Evolutionary conservation across 176 grass and related monocot genomes (phyloP).

Genomic region (Aegilops longissima): DNA sequence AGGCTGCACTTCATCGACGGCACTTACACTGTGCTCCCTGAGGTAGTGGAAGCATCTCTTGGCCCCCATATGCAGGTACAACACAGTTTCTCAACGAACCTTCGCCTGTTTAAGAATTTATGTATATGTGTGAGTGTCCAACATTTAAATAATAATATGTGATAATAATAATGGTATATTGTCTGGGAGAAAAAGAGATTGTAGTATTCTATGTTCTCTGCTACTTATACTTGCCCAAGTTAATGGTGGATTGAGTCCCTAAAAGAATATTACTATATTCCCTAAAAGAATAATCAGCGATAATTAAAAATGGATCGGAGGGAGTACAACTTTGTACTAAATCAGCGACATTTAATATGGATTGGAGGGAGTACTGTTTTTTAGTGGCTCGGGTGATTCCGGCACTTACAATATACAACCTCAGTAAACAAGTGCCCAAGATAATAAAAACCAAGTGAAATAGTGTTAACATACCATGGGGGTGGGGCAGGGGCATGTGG

Average conservation of each 20-base stretch:
- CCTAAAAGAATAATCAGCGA: too few species aligned
- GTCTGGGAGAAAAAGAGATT: neutral
- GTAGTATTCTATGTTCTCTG: neutral
- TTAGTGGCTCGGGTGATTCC: neutral
- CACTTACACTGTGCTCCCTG: constrained; percentile 93
- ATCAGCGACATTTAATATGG: too few species aligned
- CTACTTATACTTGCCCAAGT: neutral
- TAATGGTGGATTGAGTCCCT: neutral
- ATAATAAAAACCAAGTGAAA: neutral
- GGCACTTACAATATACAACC: neutral
- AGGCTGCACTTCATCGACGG: constrained; percentile 97
- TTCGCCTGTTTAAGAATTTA: neutral
- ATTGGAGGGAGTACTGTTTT: neutral
- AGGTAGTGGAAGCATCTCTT: constrained; percentile 98
- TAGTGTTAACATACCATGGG: neutral
- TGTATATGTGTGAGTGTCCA: neutral
- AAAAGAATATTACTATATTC: neutral
- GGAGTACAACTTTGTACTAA: too few species aligned
- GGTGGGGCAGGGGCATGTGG: neutral
- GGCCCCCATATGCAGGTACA: constrained; percentile 97
- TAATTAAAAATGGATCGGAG: too few species aligned
- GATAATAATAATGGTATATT: constrained; percentile 2
- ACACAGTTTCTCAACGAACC: constrained; percentile 5
- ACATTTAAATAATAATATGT: neutral
- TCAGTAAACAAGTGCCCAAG: neutral